A percentile compares a stretch with the other conserved stretches of the same genome.
These are phyloP conservation scores for Phyllosticta ampelicida DNA, from an alignment of 2,329 filamentous ascomycete genomes.

Conservation along the genomic window DNA sequence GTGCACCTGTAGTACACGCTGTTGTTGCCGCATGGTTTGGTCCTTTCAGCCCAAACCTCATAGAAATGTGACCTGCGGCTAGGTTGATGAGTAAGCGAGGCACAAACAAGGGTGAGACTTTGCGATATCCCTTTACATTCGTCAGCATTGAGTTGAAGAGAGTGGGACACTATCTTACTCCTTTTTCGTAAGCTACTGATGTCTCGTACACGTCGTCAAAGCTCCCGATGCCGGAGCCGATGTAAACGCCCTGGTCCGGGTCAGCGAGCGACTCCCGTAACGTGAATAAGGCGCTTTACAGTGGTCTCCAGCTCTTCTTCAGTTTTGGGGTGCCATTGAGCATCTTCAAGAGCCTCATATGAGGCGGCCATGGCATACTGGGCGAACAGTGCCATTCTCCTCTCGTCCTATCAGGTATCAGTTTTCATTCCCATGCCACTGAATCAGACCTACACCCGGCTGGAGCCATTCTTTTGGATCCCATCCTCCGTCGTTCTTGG, in stretches of 20 bases:
- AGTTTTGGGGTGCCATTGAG: constrained; percentile 57
- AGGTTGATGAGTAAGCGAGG: constrained; percentile 90
- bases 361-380: constrained; percentile 85
- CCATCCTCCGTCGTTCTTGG: constrained; percentile 34
- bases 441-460: constrained; percentile 20
- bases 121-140: constrained; percentile 64
- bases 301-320: constrained; percentile 61
- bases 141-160: background rate
- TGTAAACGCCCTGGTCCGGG: constrained; percentile 60
- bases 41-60: constrained; percentile 78
- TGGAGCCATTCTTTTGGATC: constrained; percentile 36
- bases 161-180: constrained; percentile 43
- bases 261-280: background rate
- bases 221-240: constrained; percentile 93
- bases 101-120: constrained; percentile 87
- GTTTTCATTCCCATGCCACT: background rate
- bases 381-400: constrained; percentile 81
- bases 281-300: constrained; percentile 25
- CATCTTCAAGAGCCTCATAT: constrained; percentile 75
- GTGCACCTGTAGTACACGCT: constrained; percentile 90
- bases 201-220: constrained; percentile 84
- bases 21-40: constrained; percentile 91
- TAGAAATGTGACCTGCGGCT: constrained; percentile 87
- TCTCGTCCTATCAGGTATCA: constrained; percentile 49
- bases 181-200: constrained; percentile 61